Base-by-base conservation (phyloP, 1,139 yeast genomes). In the Yamadazyma sp. region DNA sequence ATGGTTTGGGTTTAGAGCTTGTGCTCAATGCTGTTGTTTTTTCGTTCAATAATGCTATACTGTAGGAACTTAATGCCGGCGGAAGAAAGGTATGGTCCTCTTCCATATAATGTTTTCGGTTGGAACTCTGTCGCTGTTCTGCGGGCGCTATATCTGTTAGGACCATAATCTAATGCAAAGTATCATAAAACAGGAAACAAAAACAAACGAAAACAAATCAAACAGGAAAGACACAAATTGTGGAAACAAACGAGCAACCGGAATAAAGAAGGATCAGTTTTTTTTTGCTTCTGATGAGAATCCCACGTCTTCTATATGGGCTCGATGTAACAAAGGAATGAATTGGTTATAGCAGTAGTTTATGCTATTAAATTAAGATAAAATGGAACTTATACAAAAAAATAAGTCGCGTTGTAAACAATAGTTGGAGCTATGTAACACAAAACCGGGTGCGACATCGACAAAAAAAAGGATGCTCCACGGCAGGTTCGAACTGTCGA, bases 41-140 rank as follows among this genome's bases (percentile, higher is more conserved):
- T 30, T 60, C 66, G 45, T 62, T 62, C 37, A 68, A 54, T 37
- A 62, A 55, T 28, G 73, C 72, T 38, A 69, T 59, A 48, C 72
- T 59, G 47, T 81, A 81, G 10, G 83, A 75, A 53, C 87, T 81
- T 47, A 83, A 65, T 11, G 80, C 79, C 2, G 88, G 88, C 0
- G 87, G 87, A 42, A 76, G 66, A 44, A 76, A 73, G 17, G 79
- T 73, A 43, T 66, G 73, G 48, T 79, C 86, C 29, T 79, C 83
- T 18, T 73, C 79, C 38, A 55, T 44, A 33, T 50, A 47, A 29
- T 52, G 63, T 39, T 45, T 43, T 25, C 34, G 23, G 7, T 31
- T 34, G 16, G 29, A 24, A n/a, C 33, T 31, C 33, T 36, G 46
- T 43, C 44, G 43, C 28, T 31, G 20, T 8, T 31, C 14, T 23